These are phyloP conservation scores for Hymenotorrendiella dingleyae DNA, from an alignment of 2,329 filamentous ascomycete genomes.

Conservation along the genomic window DNA sequence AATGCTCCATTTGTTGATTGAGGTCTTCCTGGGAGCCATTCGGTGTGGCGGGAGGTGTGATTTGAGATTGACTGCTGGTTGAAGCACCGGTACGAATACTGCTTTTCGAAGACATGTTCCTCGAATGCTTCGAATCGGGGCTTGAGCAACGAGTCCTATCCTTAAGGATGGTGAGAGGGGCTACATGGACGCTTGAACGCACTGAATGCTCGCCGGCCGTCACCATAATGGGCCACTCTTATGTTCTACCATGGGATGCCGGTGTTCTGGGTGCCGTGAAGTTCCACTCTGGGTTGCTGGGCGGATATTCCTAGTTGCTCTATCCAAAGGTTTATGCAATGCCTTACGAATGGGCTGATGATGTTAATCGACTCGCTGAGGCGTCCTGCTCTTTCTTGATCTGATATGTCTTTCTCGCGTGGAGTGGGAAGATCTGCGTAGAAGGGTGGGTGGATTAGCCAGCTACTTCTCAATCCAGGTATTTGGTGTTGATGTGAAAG, in stretches of 20 bases:
- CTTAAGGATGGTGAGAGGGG: constrained; percentile 51
- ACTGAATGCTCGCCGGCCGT: constrained; percentile 23
- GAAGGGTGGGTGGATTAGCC: not conserved
- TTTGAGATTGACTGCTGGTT: constrained; percentile 41
- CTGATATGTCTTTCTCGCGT: not conserved
- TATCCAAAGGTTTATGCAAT: constrained; percentile 2
- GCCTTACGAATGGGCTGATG: not conserved
- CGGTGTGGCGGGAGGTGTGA: constrained; percentile 73
- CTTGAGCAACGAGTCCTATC: constrained; percentile 30
- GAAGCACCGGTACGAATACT: constrained; percentile 23
- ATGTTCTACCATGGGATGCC: constrained; percentile 23
- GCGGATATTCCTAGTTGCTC: not conserved
- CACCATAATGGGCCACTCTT: constrained; percentile 28
- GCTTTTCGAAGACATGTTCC: constrained; percentile 38
- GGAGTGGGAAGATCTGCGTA: not conserved
- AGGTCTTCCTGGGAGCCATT: constrained; percentile 56
- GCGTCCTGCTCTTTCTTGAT: constrained; percentile 1
- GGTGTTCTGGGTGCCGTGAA: not conserved
- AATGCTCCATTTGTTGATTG: constrained; percentile 35
- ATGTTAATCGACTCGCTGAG: not conserved
- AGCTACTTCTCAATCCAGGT: too few species aligned
- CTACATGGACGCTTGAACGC: constrained; percentile 56
- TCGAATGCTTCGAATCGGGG: constrained; percentile 32
- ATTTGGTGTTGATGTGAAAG: constrained; percentile 12
- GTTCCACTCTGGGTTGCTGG: constrained; percentile 1